These are phyloP conservation scores for Aureobasidium sp. DNA, from an alignment of 2,329 filamentous ascomycete genomes.

Conservation along the genomic window DNA sequence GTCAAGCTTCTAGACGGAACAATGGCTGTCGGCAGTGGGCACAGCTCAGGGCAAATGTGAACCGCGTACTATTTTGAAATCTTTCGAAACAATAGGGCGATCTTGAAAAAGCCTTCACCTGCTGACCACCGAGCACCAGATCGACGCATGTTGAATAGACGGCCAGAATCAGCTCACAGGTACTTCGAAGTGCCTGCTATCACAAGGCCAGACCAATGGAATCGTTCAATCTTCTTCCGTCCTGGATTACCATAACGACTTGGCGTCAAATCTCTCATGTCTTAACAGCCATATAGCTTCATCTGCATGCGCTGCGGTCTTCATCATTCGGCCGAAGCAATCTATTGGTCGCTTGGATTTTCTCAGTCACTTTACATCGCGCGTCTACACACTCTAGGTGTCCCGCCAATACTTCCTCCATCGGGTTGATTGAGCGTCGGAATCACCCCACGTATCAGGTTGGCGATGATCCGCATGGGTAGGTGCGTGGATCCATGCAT, in stretches of 20 bases:
- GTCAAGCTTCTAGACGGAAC: neutral
- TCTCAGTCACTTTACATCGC: neutral
- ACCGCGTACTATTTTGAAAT: constrained; percentile 6
- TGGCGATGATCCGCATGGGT: neutral
- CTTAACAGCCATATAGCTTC: neutral
- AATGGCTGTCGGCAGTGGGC: neutral
- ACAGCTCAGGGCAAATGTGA: neutral
- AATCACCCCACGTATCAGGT: constrained; percentile 11
- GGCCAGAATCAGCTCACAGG: neutral
- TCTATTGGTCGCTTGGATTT: neutral
- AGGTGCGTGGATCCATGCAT: neutral
- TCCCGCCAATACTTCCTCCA: neutral
- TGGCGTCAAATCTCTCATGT: constrained; percentile 6
- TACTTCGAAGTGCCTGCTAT: neutral
- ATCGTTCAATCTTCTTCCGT: neutral
- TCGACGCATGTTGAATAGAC: neutral
- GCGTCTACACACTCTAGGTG: neutral
- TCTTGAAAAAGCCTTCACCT: neutral
- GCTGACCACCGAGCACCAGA: neutral
- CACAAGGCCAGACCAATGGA: neutral
- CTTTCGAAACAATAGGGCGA: neutral
- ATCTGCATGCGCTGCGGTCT: neutral
- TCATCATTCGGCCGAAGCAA: neutral
- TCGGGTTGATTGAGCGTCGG: neutral
- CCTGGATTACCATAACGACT: neutral